Evolutionary conservation across 805 yeast species (phyloP).

Genomic region (Candida nitratophila): DNA sequence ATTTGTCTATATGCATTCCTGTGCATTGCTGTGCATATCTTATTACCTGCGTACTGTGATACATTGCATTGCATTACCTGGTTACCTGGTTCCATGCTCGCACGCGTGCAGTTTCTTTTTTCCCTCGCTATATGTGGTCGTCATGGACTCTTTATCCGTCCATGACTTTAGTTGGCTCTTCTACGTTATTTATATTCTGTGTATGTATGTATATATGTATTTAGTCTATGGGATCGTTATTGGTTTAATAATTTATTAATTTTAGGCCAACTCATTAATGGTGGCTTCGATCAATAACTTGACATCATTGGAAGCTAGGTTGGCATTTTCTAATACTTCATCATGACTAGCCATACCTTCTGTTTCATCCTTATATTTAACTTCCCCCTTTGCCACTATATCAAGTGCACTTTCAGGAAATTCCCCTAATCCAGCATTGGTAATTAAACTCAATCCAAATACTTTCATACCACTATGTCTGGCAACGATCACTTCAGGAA

Average conservation of each 20-base stretch:
- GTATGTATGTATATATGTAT: too few relatives aligned
- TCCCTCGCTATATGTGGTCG: too few relatives aligned
- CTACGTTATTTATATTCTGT: too few relatives aligned
- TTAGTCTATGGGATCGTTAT: too few relatives aligned
- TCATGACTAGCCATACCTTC: slow-evolving; percentile 83
- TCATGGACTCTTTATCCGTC: too few relatives aligned
- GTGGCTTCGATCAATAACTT: slow-evolving; percentile 60
- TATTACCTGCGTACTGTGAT: too few relatives aligned
- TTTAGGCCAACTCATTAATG: slow-evolving; percentile 22
- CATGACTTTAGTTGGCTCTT: too few relatives aligned
- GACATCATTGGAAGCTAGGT: slow-evolving; percentile 75
- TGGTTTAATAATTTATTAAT: background rate
- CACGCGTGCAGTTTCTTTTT: too few relatives aligned
- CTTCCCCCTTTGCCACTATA: background rate
- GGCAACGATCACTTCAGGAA: slow-evolving; percentile 91
- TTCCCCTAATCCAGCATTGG: slow-evolving; percentile 72
- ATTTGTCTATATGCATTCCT: too few relatives aligned
- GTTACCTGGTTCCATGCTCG: too few relatives aligned
- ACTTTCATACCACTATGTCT: slow-evolving; percentile 81
- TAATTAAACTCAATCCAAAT: slow-evolving; percentile 78
- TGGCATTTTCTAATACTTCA: slow-evolving; percentile 85
- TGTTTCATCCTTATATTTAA: slow-evolving; percentile 34
- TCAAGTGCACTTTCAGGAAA: slow-evolving; percentile 63
- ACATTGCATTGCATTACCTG: too few relatives aligned
- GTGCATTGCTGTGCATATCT: too few relatives aligned